Base-by-base conservation (phyloP, 106 monocot species). In the Amphibolis antarctica region DNA sequence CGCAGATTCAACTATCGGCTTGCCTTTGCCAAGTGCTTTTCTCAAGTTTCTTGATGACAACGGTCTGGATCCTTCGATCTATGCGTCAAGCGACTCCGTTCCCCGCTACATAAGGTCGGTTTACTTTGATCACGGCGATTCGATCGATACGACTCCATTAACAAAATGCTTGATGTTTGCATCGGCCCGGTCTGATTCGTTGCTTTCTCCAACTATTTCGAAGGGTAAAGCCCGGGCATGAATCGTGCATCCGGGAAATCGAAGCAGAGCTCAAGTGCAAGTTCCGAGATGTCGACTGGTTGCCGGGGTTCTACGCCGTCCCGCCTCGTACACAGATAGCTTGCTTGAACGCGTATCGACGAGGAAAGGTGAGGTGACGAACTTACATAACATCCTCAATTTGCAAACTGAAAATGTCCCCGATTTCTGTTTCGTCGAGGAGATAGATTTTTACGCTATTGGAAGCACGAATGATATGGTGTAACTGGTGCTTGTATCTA, bases 61-160 rank as follows among this genome's bases (percentile, higher is more conserved):
- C 64, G 86, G 74, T 10, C 4, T 96, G 10, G 86, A 96, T 53
- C 76, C 79, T 53, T 82, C 84, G 13, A 78, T 85, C 28, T 96
- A 96, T 67, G 45, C 66, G 14, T 20, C 52, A 20, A 42, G 31
- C 0, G 42, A 74, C n/a, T 60, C 79, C 6, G 71, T 84, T 9
- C 94, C 94, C 7, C 83, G 94, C 20, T 96, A 96, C 63, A 84
- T 96, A 73, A 86, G 89, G 94, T 96, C 23, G 11, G 13, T 57
- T 57, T 14, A 25, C 14, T 26, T 57, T 57, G 3, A 27, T n/a
- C n/a, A n/a, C 26, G 12, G 5, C 28, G 11, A 26, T 10, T 42
- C 29, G 22, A 42, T 44, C 12, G 60, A 9, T 12, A 12, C n/a
- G n/a, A 17, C 29, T 19, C 4, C 28, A 5, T 60, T 11, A 14